Evolutionary conservation across 257 asterid genomes (phyloP).

Genomic region (Verbena officinalis): DNA sequence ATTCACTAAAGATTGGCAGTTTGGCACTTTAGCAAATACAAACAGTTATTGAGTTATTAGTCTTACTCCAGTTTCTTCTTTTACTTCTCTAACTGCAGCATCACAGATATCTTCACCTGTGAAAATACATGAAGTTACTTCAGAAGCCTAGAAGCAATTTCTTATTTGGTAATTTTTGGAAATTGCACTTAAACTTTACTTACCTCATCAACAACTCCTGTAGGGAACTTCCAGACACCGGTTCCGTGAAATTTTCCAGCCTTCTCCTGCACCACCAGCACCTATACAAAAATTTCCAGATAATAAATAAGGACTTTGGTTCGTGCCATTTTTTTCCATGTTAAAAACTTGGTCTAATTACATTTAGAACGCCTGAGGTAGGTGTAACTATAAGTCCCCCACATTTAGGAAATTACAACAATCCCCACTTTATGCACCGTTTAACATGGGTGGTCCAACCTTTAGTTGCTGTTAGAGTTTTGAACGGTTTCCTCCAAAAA

Average conservation of each 20-base stretch:
- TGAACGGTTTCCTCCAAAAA: no score
- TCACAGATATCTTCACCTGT: slow-evolving; percentile 89
- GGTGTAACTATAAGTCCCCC: no score
- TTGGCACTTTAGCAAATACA: slow-evolving; percentile 3
- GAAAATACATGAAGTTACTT: slow-evolving; percentile 27
- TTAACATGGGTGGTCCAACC: no score
- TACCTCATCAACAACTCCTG: slow-evolving; percentile 99
- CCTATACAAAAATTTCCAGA: slow-evolving; percentile 39
- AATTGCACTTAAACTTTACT: slow-evolving; percentile 24
- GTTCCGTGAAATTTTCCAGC: slow-evolving; percentile 74
- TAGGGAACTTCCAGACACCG: slow-evolving; percentile 93
- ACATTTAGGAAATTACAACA: no score
- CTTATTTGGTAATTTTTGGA: slow-evolving; percentile 1
- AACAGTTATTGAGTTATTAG: not conserved
- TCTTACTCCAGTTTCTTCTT: slow-evolving; percentile 98
- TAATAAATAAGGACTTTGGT: no score
- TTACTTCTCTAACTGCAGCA: slow-evolving; percentile 96
- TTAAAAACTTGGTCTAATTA: no score
- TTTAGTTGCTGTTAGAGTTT: no score
- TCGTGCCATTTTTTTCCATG: no score
- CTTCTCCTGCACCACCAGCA: slow-evolving; percentile 92
- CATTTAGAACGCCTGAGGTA: no score
- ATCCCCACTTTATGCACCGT: no score
- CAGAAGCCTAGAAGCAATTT: slow-evolving; percentile 11
- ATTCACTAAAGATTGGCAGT: no score